Percentiles rank a stretch among this genome's conserved stretches.
These are phyloP conservation scores for Colletotrichum scovillei DNA, from an alignment of 2,329 filamentous ascomycete species.

Conservation along the genomic window DNA sequence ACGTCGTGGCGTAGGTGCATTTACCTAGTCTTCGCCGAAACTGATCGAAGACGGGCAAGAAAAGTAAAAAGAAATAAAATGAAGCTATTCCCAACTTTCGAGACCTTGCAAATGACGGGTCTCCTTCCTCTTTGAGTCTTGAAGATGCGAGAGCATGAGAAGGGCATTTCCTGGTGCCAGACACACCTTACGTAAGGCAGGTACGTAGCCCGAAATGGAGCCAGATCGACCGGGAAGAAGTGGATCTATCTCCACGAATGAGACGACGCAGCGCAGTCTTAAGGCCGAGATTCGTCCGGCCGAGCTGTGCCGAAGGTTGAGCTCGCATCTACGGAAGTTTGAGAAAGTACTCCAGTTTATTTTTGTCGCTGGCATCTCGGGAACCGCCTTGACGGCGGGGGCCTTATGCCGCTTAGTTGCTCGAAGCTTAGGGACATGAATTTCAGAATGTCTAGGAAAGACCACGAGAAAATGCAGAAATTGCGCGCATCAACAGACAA, in stretches of 20 bases:
- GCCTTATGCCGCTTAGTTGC: not conserved
- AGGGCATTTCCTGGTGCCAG: not conserved
- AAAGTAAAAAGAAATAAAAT: not conserved
- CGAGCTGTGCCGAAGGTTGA: constrained; percentile 31
- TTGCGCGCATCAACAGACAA: not conserved
- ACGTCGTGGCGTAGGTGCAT: not conserved
- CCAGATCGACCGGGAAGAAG: not conserved
- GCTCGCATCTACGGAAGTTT: constrained; percentile 36
- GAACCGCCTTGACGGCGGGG: not conserved
- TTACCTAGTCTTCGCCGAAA: not conserved
- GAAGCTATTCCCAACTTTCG: constrained; percentile 11
- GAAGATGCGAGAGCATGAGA: not conserved
- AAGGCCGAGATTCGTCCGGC: constrained; percentile 35
- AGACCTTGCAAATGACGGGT: too few relatives aligned
- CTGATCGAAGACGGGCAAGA: not conserved
- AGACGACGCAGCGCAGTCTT: not conserved
- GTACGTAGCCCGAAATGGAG: too few relatives aligned
- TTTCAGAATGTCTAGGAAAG: not conserved
- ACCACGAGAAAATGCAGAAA: not conserved
- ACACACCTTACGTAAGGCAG: not conserved
- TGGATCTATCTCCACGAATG: not conserved
- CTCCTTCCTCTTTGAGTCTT: not conserved
- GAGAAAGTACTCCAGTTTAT: constrained; percentile 14
- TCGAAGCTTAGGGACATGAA: not conserved
- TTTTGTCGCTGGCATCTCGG: not conserved